Evolutionary conservation across 1,139 yeast genomes (phyloP), one percentile per base, ranked within the genome.

Genomic region (Nadsonia commutata): DNA sequence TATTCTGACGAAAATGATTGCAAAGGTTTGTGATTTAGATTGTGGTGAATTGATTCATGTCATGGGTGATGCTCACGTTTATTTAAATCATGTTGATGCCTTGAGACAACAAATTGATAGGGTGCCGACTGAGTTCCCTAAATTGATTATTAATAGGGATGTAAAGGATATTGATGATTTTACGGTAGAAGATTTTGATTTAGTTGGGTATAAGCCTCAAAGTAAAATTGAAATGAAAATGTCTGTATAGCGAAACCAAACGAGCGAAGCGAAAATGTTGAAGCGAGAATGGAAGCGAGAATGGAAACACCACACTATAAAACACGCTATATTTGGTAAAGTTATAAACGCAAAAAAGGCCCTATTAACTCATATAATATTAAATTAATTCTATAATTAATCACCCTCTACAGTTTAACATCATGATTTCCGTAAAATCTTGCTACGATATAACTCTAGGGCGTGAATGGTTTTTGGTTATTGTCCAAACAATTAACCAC

Each of bases 31-130:
- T 40, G 94, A 76, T 51, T 79, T 88, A 82, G 94, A 86, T 54
- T 81, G 95, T 52, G 97, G 97, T 27, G 97, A 88, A 53, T 83
- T 90, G 52, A 74, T 88, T 47, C 98, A 90, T 59, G 86, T 95
- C 16, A 67, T 90, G 78, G 99, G 99, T 18, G 99, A 90, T 62
- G 84, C 95, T 1, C 99, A 90, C 58, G 93, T 90, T 13, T 90
- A 90, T 59, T 72, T 76, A 49, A 95, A 90, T 60, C 99, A 90
- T 59, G 74, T 88, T 19, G 96, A 86, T 45, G 95, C 97, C 1
- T 70, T 90, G 51, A 72, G 79, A 52, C 80, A 76, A 52, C 98
- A 93, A 62, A 62, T 83, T 18, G 59, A 66, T 38, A 76, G 99
- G 62, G 63, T 62, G 18, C 97, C 99, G 18, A 72, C 78, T 49